Percentiles rank a stretch among this genome's conserved stretches.
Conservation (phyloP, 2,329 filamentous ascomycete genomes). For the Pestalotiopsis sp. region DNA sequence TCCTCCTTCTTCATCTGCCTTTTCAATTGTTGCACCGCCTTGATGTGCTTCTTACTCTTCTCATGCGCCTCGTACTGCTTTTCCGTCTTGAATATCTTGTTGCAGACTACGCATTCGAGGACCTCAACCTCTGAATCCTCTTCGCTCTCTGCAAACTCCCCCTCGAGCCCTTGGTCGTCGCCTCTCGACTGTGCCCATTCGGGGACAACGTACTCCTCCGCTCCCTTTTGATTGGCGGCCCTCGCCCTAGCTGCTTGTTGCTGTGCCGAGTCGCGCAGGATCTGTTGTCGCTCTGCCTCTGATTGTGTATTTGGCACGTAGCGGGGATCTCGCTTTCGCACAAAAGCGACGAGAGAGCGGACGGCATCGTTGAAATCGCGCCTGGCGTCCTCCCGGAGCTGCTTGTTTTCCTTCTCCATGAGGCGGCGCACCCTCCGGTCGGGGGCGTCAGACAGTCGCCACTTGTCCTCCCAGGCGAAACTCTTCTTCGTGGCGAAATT, state of each 20-base stretch:
- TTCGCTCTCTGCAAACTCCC: constrained; percentile 61
- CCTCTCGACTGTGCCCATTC: constrained; percentile 72
- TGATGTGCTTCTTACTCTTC: constrained; percentile 94
- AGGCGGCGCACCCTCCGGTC: constrained; percentile 78
- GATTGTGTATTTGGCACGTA: constrained; percentile 76
- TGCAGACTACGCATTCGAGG: constrained; percentile 76
- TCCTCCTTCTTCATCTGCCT: constrained; percentile 84
- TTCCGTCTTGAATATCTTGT: constrained; percentile 83
- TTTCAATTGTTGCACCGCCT: constrained; percentile 77
- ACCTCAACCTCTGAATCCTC: constrained; percentile 57
- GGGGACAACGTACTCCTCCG: constrained; percentile 63
- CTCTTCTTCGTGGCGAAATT: constrained; percentile 81
- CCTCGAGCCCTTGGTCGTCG: constrained; percentile 44
- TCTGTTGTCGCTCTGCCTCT: constrained; percentile 77
- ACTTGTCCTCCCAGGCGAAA: constrained; percentile 88
- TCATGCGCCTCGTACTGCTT: constrained; percentile 91
- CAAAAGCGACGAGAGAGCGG: constrained; percentile 80
- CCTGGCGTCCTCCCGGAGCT: constrained; percentile 76
- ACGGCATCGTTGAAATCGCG: constrained; percentile 94
- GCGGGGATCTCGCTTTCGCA: constrained; percentile 86
- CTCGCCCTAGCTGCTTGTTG: constrained; percentile 83
- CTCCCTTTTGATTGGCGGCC: constrained; percentile 76
- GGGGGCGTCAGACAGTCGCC: constrained; percentile 80
- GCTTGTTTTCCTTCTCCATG: constrained; percentile 96
- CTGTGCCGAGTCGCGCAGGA: constrained; percentile 73